These are phyloP conservation scores for Microstroma glucosiphilum DNA, from an alignment of 1,284 basidiomycete genomes.

Conservation along the genomic window DNA sequence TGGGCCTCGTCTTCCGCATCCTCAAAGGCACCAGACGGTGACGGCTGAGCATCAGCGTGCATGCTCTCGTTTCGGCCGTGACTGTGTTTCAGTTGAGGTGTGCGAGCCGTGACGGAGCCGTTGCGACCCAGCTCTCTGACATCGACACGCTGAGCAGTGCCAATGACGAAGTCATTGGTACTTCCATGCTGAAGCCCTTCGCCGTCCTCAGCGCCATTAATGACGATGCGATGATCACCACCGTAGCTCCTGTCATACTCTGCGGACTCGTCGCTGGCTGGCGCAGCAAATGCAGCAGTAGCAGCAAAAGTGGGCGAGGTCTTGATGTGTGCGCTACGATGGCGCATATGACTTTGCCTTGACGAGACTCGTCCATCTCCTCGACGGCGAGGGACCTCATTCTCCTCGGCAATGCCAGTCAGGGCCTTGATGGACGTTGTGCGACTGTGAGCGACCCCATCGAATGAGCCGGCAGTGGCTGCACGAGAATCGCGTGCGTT, in stretches of 20 bases:
- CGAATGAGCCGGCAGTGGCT: neutral
- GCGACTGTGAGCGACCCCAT: neutral
- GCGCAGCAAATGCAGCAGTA: constrained; percentile 25
- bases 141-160: constrained; percentile 10
- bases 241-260: too few relatives aligned
- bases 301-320: constrained; percentile 36
- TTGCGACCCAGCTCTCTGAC: constrained; percentile 4
- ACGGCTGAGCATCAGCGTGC: neutral
- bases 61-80: neutral
- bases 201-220: constrained; percentile 9
- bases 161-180: constrained; percentile 10
- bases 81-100: constrained; percentile 5
- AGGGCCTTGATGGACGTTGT: neutral
- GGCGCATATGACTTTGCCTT: constrained; percentile 24
- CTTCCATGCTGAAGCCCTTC: constrained; percentile 4
- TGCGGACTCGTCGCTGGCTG: constrained; percentile 16
- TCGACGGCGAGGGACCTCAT: constrained; percentile 30
- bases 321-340: constrained; percentile 37
- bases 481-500: constrained; percentile 11
- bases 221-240: too few relatives aligned
- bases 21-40: constrained; percentile 20
- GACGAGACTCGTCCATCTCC: constrained; percentile 7
- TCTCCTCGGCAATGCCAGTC: constrained; percentile 5
- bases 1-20: constrained; percentile 29
- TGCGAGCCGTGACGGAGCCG: constrained; percentile 11